Base-by-base conservation (phyloP, 805 yeast species). In the Candida hungchunana region DNA sequence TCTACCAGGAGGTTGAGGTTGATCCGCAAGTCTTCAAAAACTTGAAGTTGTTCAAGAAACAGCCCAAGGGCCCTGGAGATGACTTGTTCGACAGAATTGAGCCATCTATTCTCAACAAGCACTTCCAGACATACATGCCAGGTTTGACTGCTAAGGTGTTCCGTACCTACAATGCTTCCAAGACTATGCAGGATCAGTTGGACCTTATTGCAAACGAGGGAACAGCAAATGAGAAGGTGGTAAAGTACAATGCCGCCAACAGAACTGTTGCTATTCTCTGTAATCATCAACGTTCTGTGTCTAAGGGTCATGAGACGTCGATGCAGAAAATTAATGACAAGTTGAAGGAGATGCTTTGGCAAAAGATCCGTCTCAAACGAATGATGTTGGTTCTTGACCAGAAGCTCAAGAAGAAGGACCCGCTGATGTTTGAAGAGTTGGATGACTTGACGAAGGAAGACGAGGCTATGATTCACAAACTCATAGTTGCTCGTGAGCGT, bases 91-190 rank as follows among this genome's bases (percentile, higher is more conserved):
- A 89, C 61, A 71, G 97, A 46, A 71, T 90, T 30, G 90, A 82
- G 51, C 97, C 97, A 7, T 63, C 83, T 1, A 64, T 82, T 24
- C 69, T 89, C 53, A 89, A 89, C 67, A 84, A 81, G 58, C 89
- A 87, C 57, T 74, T 89, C 53, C 96, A 88, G 55, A 78, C 73
- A 40, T 88, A 89, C 60, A 82, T 89, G 93, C 78, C 83, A 17
- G 97, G 97, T 0, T 69, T 89, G 46, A 88, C 97, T 0, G 97
- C 97, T 5, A 89, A 89, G 60, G 97, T 89, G 15, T 90, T 89
- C 70, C 94, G 97, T 79, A 89, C 97, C 1, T 89, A 85, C 56
- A 89, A 89, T 63, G 97, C 97, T 1, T 85, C 96, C 2, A 84
- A 85, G 59, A 88, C 96, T 2, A 90, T 89, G 97, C 97, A 89